phyloP scores from a whole-genome alignment of 441 rosid species.

The Erodium moschatum region DNA sequence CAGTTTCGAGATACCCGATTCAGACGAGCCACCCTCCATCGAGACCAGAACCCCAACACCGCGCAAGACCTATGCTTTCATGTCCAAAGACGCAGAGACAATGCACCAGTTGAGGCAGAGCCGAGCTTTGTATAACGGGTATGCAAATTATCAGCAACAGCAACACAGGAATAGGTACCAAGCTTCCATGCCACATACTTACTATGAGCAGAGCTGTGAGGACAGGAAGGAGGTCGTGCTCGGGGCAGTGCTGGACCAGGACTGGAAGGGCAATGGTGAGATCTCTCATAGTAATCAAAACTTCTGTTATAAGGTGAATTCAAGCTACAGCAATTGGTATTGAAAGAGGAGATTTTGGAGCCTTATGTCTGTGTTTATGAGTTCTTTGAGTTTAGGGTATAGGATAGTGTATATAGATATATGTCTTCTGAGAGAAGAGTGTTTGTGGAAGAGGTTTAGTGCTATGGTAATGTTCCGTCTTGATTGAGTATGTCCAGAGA shows the following conservation, averaged over 20 bases:
- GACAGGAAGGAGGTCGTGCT: constrained; percentile 68
- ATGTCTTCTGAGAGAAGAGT: neutral
- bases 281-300: constrained; percentile 37
- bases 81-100: constrained; percentile 87
- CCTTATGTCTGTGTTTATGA: neutral
- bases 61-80: constrained; percentile 71
- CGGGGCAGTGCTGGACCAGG: constrained; percentile 76
- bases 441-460: no score
- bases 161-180: constrained; percentile 52
- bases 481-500: no score
- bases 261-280: constrained; percentile 40
- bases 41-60: constrained; percentile 79
- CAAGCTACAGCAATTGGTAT: constrained; percentile 37
- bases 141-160: constrained; percentile 45
- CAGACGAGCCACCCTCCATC: constrained; percentile 74
- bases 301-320: constrained; percentile 35
- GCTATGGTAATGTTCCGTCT: no score
- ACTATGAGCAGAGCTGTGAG: constrained; percentile 62
- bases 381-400: neutral
- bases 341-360: constrained; percentile 22
- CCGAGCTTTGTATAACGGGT: constrained; percentile 51
- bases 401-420: neutral
- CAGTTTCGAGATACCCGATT: constrained; percentile 76
- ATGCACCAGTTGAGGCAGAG: constrained; percentile 78
- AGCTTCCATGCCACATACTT: constrained; percentile 62